Evolutionary conservation across 768 basidiomycete species (phyloP).

Genomic region (Russula lepida): DNA sequence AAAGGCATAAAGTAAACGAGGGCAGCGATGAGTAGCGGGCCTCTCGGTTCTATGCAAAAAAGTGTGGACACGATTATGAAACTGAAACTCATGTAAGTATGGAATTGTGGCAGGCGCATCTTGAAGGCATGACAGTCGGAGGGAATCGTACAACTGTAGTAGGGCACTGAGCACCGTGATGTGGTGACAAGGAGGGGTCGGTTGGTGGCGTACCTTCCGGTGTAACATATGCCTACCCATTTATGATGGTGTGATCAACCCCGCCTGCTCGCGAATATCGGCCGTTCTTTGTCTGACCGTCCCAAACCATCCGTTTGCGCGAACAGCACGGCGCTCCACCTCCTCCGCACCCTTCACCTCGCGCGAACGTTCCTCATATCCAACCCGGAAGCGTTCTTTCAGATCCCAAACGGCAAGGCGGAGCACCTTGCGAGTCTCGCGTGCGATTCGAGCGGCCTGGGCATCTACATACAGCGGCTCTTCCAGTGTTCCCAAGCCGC

Average conservation of each 20-base stretch:
- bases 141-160: background rate
- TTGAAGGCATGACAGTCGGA: background rate
- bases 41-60: constrained; percentile 1
- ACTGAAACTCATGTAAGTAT: background rate
- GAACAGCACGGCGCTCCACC: constrained; percentile 55
- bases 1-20: constrained; percentile 5
- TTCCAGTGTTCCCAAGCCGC: constrained; percentile 40
- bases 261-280: constrained; percentile 27
- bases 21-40: background rate
- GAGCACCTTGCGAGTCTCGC: constrained; percentile 91
- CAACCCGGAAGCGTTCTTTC: constrained; percentile 66
- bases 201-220: background rate
- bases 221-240: background rate
- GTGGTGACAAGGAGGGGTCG: background rate
- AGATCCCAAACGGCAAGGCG: constrained; percentile 87
- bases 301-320: constrained; percentile 67
- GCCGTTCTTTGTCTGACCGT: constrained; percentile 44
- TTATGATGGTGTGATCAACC: constrained; percentile 1
- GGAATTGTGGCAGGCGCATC: background rate
- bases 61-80: background rate
- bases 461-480: constrained; percentile 49
- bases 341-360: constrained; percentile 77
- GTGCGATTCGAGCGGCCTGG: constrained; percentile 61
- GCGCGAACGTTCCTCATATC: constrained; percentile 69
- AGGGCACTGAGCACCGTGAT: too few species aligned